Evolutionary conservation across 1,139 yeast genomes (phyloP).

Genomic region (Kodamaea sp.): DNA sequence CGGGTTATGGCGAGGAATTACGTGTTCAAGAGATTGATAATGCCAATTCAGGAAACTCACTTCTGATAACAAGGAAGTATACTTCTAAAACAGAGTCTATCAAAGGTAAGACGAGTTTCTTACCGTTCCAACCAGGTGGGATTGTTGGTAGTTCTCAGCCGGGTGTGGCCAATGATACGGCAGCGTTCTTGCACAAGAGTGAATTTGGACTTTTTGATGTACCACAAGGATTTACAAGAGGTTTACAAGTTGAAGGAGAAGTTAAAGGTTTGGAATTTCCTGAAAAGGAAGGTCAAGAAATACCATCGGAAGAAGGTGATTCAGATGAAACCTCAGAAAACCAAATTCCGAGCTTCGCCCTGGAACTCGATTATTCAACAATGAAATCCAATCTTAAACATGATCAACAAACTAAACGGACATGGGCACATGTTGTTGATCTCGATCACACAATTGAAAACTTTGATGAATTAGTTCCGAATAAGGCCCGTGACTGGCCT

Average conservation of each 20-base stretch:
- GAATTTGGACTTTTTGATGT: constrained; percentile 71
- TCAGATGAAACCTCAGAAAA: too few species aligned
- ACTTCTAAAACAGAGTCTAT: constrained; percentile 60
- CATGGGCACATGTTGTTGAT: constrained; percentile 97
- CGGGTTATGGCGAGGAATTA: constrained; percentile 57
- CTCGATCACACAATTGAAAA: constrained; percentile 78
- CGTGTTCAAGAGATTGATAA: constrained; percentile 51
- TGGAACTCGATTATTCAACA: constrained; percentile 37
- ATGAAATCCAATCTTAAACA: constrained; percentile 26
- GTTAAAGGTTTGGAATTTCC: too few species aligned
- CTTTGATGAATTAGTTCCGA: constrained; percentile 83
- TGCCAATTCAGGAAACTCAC: constrained; percentile 62
- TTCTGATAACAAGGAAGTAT: constrained; percentile 68
- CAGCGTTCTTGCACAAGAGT: constrained; percentile 59
- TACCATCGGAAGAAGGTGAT: too few species aligned
- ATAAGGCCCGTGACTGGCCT: constrained; percentile 91
- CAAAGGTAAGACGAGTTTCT: constrained; percentile 66
- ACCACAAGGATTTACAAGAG: constrained; percentile 81
- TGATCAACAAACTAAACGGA: constrained; percentile 42
- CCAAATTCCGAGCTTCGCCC: too few species aligned
- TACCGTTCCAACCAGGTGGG: constrained; percentile 97
- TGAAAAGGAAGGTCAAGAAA: too few species aligned
- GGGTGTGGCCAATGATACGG: constrained; percentile 27
- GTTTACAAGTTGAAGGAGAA: constrained; percentile 37
- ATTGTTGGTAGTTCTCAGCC: constrained; percentile 22